Conservation (phyloP, 495 filamentous ascomycete species). For the Daldinia childiae region DNA sequence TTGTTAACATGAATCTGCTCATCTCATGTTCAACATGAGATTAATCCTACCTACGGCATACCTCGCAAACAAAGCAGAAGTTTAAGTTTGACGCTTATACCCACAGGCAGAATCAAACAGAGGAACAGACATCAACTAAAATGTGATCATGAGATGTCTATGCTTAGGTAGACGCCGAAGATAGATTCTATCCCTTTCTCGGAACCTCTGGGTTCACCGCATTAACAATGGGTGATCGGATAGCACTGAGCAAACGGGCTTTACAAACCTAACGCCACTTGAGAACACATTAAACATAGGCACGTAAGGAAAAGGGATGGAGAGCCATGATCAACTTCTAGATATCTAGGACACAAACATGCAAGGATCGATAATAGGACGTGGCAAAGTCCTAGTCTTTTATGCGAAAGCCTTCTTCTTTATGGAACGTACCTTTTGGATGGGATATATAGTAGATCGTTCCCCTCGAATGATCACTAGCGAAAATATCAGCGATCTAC, state of each 20-base stretch:
- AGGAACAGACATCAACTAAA: neutral
- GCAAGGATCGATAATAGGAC: neutral
- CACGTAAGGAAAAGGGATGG: neutral
- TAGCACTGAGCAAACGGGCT: neutral
- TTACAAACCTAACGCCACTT: neutral
- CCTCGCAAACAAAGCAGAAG: neutral
- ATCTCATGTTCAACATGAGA: slow-evolving; percentile 1
- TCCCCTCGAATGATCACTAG: neutral
- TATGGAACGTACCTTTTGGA: neutral
- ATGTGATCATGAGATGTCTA: neutral
- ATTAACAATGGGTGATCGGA: neutral
- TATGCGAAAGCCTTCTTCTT: neutral
- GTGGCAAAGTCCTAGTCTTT: neutral
- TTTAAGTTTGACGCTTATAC: neutral
- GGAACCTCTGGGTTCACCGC: neutral
- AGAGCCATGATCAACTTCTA: neutral
- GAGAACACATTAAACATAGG: neutral
- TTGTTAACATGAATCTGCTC: neutral
- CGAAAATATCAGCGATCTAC: neutral
- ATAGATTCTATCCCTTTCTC: neutral
- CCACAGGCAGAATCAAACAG: neutral
- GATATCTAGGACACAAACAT: neutral
- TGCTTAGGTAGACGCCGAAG: neutral
- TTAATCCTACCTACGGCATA: neutral
- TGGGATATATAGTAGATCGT: neutral